Evolutionary conservation across 129 eudicot genomes (phyloP).

Genomic region (Mikania micrantha): DNA sequence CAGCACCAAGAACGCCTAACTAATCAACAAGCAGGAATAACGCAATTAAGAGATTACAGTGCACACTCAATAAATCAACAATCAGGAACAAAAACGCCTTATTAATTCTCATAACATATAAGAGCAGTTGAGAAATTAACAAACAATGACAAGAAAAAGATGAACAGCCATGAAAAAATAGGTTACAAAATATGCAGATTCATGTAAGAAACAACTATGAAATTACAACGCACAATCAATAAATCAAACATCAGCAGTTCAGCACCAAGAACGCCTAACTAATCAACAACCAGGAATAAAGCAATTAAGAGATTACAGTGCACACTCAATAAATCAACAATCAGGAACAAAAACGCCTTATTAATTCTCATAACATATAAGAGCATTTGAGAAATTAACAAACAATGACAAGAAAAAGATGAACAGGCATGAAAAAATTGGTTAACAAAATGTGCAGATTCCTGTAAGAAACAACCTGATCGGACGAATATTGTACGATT

Average conservation of each 20-base stretch:
- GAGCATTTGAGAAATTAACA: too few relatives aligned
- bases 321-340: not conserved
- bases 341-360: not conserved
- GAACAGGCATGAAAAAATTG: not conserved
- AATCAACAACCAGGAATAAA: not conserved
- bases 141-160: too few relatives aligned
- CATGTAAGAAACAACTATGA: too few relatives aligned
- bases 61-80: not conserved
- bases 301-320: not conserved
- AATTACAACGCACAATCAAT: not conserved
- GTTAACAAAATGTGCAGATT: not conserved
- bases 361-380: too few relatives aligned
- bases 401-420: not conserved
- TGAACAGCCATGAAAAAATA: too few relatives aligned
- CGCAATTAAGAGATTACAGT: not conserved
- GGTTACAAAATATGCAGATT: too few relatives aligned
- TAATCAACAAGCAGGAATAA: not conserved
- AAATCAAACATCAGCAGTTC: not conserved
- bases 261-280: not conserved
- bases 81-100: not conserved
- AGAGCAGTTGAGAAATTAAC: too few relatives aligned
- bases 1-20: not conserved
- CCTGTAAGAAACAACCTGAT: conserved; percentile 1
- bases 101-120: too few relatives aligned
- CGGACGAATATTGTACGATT: not conserved